A percentile compares a stretch with the other conserved stretches of the same genome.
phyloP scores from a whole-genome alignment of 164 flowering plant species.

The Buxus sempervirens region DNA sequence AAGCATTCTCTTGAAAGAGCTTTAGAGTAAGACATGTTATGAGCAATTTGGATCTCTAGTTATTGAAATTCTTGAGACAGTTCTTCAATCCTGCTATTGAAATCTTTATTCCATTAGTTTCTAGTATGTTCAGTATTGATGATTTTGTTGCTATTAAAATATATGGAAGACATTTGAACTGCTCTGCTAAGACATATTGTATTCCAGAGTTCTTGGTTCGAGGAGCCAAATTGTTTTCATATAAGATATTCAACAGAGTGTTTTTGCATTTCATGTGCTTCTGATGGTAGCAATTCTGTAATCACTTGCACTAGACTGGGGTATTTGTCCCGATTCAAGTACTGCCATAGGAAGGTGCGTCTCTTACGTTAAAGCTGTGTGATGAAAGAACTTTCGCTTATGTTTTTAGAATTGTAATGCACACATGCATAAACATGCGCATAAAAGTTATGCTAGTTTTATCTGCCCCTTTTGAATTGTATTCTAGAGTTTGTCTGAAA shows the following conservation, averaged over 20 bases:
- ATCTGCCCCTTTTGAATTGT: no score
- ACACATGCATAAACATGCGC: no score
- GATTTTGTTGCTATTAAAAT: not conserved
- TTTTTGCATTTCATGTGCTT: constrained; percentile 26
- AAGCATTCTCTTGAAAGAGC: no score
- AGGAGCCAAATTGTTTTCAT: constrained; percentile 22
- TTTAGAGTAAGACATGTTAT: no score
- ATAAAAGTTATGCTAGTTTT: no score
- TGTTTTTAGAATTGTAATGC: not conserved
- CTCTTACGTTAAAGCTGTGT: constrained; percentile 5
- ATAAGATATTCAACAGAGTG: constrained; percentile 25
- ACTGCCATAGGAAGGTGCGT: constrained; percentile 27
- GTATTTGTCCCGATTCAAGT: constrained; percentile 24
- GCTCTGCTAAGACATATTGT: constrained; percentile 20
- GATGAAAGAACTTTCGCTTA: not conserved
- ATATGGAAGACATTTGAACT: not conserved
- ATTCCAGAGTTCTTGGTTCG: constrained; percentile 31
- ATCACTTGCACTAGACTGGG: constrained; percentile 24
- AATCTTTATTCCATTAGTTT: not conserved
- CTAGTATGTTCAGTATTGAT: not conserved
- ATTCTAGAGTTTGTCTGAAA: no score
- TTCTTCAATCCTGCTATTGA: not conserved
- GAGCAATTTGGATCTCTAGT: not conserved
- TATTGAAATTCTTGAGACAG: not conserved
- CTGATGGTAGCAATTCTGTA: constrained; percentile 25